Evolutionary conservation across 2,329 filamentous ascomycete species (phyloP), one percentile per base, ranked within the genome.

Genomic region (Fusarium proliferatum): DNA sequence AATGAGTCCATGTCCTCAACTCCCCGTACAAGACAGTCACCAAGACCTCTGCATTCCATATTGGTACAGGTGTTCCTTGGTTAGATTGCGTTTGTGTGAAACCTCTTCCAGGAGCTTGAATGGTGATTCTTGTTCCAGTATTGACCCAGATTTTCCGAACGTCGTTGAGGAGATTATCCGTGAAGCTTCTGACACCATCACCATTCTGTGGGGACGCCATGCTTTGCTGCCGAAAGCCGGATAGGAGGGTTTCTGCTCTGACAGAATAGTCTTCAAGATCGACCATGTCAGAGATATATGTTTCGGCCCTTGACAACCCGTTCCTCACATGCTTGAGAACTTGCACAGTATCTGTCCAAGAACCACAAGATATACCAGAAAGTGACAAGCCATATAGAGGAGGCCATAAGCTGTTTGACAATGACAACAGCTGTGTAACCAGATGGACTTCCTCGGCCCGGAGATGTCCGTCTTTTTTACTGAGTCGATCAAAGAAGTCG

Each of bases 91-190:
- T 82, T 30, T 75, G 76, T 9, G 76, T 64, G 11, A 79, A 76
- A 13, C 72, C 75, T 58, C 79, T 82, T 5, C 79, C 80, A 9
- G 84, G 83, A 7, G 80, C 82, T 62, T 81, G 83, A 30, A 86
- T 81, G 1, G 79, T 82, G 16, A 87, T 81, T 6, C 66, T 78
- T 4, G 77, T 73, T 7, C 73, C 77, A 6, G 78, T 77, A 2
- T 80, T 75, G 12, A 81, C 65, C 87, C 87, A 89, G 46, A 84
- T 85, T 49, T 81, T 82, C 8, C 79, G 78, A 16, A 88, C 82
- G 46, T 89, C 86, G 13, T 82, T 80, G 9, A 82, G 61, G 42
- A 89, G 85, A 55, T 82, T 82, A 21, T 81, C 80, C 11, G 80
- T 78, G 62, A 88, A 88, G 46, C 70, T 81, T 36, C 79, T 75